phyloP scores from a whole-genome alignment of 257 asterid genomes.

The Penstemon newberryi region DNA sequence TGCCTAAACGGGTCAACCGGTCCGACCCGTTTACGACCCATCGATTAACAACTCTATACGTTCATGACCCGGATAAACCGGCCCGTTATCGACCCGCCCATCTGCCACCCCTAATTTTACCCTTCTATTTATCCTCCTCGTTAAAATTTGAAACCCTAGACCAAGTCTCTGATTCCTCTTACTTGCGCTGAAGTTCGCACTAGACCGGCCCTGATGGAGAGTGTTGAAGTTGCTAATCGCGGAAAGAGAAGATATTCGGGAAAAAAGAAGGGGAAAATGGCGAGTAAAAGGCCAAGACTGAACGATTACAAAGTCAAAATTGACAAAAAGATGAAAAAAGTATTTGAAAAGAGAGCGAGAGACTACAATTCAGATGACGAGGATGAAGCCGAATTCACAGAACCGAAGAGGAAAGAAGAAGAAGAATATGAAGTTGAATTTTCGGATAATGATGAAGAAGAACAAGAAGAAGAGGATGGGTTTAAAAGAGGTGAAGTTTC shows the following conservation, averaged over 20 bases:
- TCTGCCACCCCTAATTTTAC: no score
- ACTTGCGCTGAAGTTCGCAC: no score
- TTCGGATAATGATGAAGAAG: constrained; percentile 45
- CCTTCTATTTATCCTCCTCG: no score
- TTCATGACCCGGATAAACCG: no score
- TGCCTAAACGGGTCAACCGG: no score
- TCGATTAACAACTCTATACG: no score
- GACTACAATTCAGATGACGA: constrained; percentile 80
- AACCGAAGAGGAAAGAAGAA: constrained; percentile 23
- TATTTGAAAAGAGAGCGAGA: constrained; percentile 66
- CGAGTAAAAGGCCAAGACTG: constrained; percentile 46
- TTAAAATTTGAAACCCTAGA: no score
- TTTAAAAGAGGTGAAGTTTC: constrained; percentile 37
- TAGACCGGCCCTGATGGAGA: background rate
- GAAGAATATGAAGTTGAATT: constrained; percentile 34
- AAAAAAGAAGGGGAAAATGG: constrained; percentile 45
- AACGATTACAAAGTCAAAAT: constrained; percentile 44
- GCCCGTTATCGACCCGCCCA: no score
- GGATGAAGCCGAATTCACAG: constrained; percentile 28
- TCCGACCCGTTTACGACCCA: no score
- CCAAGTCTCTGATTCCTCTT: no score
- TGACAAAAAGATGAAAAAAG: constrained; percentile 51
- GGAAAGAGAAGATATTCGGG: constrained; percentile 43
- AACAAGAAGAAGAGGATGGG: constrained; percentile 29
- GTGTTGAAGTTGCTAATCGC: constrained; percentile 24